These are phyloP conservation scores for Echium plantagineum DNA, from an alignment of 257 asterid species.

Conservation along the genomic window DNA sequence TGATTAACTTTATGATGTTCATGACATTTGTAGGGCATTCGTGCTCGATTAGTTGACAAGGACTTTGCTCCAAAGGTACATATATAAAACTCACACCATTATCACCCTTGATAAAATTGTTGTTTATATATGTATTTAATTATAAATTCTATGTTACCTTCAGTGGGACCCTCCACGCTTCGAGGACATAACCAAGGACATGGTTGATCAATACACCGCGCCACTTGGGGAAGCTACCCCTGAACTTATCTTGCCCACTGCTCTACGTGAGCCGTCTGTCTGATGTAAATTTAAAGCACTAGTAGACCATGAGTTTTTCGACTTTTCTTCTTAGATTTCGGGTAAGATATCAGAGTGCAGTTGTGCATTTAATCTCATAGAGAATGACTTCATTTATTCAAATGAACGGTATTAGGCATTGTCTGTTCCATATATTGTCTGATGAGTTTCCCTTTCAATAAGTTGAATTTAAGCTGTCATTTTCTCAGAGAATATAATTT, in stretches of 20 bases:
- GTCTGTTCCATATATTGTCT: background rate
- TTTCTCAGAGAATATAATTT: background rate
- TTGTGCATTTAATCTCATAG: background rate
- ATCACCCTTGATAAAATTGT: background rate
- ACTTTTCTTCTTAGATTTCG: background rate
- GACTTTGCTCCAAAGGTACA: slow-evolving; percentile 93
- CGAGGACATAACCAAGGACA: slow-evolving; percentile 65
- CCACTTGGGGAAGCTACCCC: slow-evolving; percentile 62
- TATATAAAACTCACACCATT: background rate
- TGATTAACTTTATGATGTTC: background rate
- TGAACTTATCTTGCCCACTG: slow-evolving; percentile 65
- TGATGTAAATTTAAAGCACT: slow-evolving; percentile 16
- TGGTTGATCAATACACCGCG: slow-evolving; percentile 47
- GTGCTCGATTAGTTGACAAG: slow-evolving; percentile 86
- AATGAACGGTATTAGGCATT: too few relatives aligned
- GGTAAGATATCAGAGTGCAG: background rate
- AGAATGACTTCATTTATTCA: background rate
- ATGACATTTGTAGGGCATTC: slow-evolving; percentile 54
- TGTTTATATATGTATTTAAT: background rate
- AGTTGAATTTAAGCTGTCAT: background rate
- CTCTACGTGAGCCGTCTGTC: slow-evolving; percentile 78
- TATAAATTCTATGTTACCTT: slow-evolving; percentile 2
- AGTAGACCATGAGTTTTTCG: background rate
- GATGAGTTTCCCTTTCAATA: background rate
- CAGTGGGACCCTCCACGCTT: slow-evolving; percentile 74